Base-by-base conservation (phyloP, 1,284 basidiomycete genomes). In the Termitomyces sp. region DNA sequence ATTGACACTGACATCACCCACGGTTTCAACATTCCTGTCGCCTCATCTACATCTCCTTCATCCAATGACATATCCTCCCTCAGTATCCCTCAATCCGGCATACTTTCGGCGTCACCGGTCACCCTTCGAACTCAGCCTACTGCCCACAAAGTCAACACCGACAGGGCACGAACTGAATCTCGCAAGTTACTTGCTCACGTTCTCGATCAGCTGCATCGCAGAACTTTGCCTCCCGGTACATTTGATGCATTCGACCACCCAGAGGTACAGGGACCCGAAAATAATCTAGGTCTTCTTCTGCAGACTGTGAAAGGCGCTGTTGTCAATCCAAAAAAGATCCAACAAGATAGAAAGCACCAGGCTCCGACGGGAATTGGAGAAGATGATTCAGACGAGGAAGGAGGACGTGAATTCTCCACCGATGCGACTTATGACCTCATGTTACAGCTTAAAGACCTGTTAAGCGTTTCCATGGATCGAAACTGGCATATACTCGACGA, bases 381-480 rank as follows among this genome's bases (percentile, higher is more conserved):
- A 44, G 76, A 79, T 34, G 80, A 81, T 60, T 79, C 79, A 13
- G 82, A 82, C 24, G 76, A 79, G 13, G 78, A 79, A 31, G 68
- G 70, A 9, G 66, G 69, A 31, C 62, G 66, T 15, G 62, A 58
- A 2, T 87, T 82, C 65, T 78, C 79, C 5, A 84, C 86, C 17
- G 82, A 88, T 57, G 67, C 67, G 17, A 85, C 86, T 0, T 78
- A 82, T 58, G 79, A 82, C 41, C 76, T 86, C 21, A 76, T 88
- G 75, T 66, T 73, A 13, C 82, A 84, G 63, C 70, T 88, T 40
- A 78, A 77, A 64, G 82, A 87, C 56, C 74, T 86, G 2, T 68
- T 88, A 45, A 67, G 75, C 3, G 76, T 86, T 52, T 80, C 83
- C 4, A 66, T 77, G 21, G 67, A 72, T 12, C 81, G 81, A 62